These are phyloP conservation scores for Verticillium klebahnii DNA, from an alignment of 2,329 filamentous ascomycete genomes.

Conservation along the genomic window DNA sequence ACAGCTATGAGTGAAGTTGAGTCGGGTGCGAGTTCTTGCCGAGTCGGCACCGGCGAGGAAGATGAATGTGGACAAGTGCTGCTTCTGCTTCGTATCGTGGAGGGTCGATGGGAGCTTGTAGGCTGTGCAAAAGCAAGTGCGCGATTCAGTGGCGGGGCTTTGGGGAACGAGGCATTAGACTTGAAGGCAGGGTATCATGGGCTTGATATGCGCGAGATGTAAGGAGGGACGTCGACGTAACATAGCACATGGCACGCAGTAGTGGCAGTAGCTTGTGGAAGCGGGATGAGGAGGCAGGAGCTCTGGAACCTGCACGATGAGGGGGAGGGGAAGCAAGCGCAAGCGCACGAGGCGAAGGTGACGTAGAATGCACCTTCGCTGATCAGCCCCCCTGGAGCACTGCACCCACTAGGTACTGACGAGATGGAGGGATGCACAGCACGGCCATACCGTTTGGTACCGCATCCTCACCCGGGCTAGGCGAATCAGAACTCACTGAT, in stretches of 20 bases:
- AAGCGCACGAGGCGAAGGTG: not conserved
- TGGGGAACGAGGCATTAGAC: not conserved
- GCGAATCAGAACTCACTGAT: not conserved
- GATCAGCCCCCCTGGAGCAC: not conserved
- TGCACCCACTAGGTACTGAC: not conserved
- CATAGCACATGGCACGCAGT: not conserved
- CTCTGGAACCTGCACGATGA: not conserved
- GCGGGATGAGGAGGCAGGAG: not conserved
- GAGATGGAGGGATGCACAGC: not conserved
- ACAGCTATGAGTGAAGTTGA: not conserved
- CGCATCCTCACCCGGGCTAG: not conserved
- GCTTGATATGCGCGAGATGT: not conserved
- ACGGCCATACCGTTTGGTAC: not conserved
- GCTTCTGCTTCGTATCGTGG: not conserved
- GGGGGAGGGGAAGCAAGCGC: not conserved
- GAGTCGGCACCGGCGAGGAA: not conserved
- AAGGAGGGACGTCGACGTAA: constrained; percentile 2
- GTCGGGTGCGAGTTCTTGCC: not conserved
- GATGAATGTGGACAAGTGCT: not conserved
- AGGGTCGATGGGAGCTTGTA: not conserved
- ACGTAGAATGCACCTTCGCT: not conserved
- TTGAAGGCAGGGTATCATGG: constrained; percentile 1
- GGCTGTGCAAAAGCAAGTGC: not conserved
- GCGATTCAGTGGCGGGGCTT: not conserved
- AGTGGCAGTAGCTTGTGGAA: not conserved